These are phyloP conservation scores for Yarrowia keelungensis DNA, from an alignment of 805 yeast species.

Conservation along the genomic window DNA sequence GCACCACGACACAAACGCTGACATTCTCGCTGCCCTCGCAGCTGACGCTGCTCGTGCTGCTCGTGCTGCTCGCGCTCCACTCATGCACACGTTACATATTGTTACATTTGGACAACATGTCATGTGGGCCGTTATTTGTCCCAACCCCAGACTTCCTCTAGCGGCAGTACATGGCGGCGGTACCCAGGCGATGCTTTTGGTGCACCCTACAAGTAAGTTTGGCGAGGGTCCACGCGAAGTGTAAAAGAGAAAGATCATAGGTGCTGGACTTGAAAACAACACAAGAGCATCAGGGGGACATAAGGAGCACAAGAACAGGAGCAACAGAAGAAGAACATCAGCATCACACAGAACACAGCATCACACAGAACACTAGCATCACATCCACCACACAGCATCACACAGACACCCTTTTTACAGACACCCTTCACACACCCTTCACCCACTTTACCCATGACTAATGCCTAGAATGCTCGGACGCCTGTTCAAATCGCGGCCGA, in stretches of 20 bases:
- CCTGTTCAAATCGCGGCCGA: conserved; percentile 38
- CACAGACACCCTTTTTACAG: background rate
- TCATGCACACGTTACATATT: conserved; percentile 29
- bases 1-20: too few relatives aligned
- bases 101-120: conserved; percentile 23
- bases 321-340: background rate
- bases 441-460: conserved; percentile 18
- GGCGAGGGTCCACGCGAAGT: too few relatives aligned
- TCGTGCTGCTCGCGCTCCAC: background rate
- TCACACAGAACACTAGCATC: background rate
- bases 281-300: too few relatives aligned
- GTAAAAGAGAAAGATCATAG: too few relatives aligned
- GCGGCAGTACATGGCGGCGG: conserved; percentile 29
- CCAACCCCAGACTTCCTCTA: conserved; percentile 34
- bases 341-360: background rate
- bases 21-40: too few relatives aligned
- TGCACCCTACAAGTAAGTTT: too few relatives aligned
- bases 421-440: background rate
- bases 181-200: background rate
- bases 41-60: too few relatives aligned
- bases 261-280: too few relatives aligned
- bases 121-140: conserved; percentile 1
- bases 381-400: background rate
- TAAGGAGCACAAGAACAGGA: too few relatives aligned
- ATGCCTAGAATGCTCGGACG: conserved; percentile 40